Evolutionary conservation across 768 basidiomycete species (phyloP).

Genomic region (Leccinellum rugosiceps): DNA sequence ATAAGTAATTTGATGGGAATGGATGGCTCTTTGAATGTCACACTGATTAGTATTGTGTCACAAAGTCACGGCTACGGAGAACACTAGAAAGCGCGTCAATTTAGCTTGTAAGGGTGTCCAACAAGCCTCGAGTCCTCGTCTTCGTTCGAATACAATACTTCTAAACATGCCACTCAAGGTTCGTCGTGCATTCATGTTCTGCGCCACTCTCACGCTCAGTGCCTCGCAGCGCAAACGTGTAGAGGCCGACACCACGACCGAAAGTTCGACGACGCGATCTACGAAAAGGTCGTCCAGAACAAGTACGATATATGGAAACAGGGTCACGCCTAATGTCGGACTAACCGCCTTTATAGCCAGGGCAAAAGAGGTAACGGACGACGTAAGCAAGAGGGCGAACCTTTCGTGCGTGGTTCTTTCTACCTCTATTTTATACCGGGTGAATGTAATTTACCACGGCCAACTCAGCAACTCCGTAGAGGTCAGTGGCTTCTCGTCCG

Average conservation of each 20-base stretch:
- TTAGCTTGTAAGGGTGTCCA: background rate
- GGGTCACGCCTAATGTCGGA: conserved; percentile 7
- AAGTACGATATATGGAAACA: conserved; percentile 19
- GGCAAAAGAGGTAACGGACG: conserved; percentile 10
- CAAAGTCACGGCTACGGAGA: conserved; percentile 9
- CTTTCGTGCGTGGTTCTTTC: conserved; percentile 25
- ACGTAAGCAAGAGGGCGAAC: conserved; percentile 6
- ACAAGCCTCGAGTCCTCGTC: background rate
- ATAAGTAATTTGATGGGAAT: background rate
- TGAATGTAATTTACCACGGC: conserved; percentile 11
- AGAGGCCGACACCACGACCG: conserved; percentile 33
- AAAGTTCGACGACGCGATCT: conserved; percentile 38
- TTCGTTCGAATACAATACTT: background rate
- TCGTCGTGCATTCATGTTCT: conserved; percentile 1
- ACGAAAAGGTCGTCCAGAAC: conserved; percentile 45
- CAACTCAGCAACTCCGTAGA: conserved; percentile 17
- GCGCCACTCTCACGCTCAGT: conserved; percentile 16
- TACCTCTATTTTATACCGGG: background rate
- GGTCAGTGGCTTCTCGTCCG: conserved; percentile 22
- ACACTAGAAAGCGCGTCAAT: conserved; percentile 17
- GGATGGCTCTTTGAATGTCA: conserved; percentile 10
- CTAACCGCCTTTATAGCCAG: conserved; percentile 13
- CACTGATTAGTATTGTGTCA: conserved; percentile 12
- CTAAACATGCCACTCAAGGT: conserved; percentile 39
- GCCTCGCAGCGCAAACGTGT: conserved; percentile 55